Conservation (phyloP, 208 protist genomes). For the Crithidia brevicula region DNA sequence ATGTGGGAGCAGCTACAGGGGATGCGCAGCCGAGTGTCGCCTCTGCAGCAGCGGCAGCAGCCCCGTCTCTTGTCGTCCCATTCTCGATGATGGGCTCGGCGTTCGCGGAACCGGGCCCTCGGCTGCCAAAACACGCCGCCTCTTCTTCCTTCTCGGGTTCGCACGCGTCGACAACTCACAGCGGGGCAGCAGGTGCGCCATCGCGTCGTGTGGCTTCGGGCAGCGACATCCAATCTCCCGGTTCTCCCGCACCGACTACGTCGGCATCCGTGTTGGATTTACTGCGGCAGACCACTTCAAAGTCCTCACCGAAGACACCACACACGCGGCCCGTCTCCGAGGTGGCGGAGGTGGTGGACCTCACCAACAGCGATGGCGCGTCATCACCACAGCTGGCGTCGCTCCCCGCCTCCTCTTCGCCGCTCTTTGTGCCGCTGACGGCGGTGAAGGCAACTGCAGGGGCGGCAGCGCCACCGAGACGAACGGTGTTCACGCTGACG, state of each 20-base stretch:
- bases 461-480: constrained; percentile 9
- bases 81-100: constrained; percentile 24
- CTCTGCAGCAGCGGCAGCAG: background rate
- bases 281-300: constrained; percentile 16
- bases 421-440: too few relatives aligned
- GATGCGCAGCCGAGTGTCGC: background rate
- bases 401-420: too few relatives aligned
- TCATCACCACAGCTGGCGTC: background rate
- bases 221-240: too few relatives aligned
- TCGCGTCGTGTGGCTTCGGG: background rate
- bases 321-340: background rate
- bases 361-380: constrained; percentile 4
- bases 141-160: too few relatives aligned
- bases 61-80: constrained; percentile 11
- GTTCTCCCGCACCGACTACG: background rate
- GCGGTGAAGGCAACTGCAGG: background rate
- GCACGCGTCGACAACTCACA: too few relatives aligned
- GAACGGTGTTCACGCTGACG: constrained; percentile 39
- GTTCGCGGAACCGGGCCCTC: background rate
- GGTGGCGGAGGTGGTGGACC: constrained; percentile 7
- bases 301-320: background rate
- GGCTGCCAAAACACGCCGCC: background rate
- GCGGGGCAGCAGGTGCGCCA: background rate
- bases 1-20: background rate
- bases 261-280: constrained; percentile 33